Conservation (phyloP, 2,329 filamentous ascomycete species). For the Microdochium nivale region DNA sequence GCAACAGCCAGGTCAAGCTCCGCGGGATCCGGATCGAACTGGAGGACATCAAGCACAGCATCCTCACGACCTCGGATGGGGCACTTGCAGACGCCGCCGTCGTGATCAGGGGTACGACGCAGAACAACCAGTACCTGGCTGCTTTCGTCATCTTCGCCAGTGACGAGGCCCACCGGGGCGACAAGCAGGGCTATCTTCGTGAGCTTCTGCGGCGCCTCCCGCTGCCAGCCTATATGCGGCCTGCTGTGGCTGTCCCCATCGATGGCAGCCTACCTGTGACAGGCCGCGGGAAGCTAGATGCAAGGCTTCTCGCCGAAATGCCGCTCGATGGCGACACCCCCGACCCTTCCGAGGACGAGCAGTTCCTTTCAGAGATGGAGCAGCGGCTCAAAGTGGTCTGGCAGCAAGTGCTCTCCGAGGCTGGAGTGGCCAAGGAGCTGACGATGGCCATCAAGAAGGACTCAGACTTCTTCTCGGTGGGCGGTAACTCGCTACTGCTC, state of each 20-base stretch:
- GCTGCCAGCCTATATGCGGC: slow-evolving; percentile 26
- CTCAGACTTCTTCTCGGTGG: slow-evolving; percentile 30
- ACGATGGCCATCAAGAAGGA: slow-evolving; percentile 6
- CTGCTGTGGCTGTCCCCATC: slow-evolving; percentile 14
- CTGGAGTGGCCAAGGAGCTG: slow-evolving; percentile 10
- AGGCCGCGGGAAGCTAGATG: slow-evolving; percentile 21
- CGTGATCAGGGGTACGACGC: background rate
- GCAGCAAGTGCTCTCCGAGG: slow-evolving; percentile 5
- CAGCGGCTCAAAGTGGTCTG: slow-evolving; percentile 5
- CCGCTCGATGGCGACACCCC: slow-evolving; percentile 9
- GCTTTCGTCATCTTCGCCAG: slow-evolving; percentile 10
- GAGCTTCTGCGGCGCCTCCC: slow-evolving; percentile 7
- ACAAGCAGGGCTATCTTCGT: slow-evolving; percentile 3
- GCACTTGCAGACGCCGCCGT: slow-evolving; percentile 4
- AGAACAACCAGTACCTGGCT: slow-evolving; percentile 5
- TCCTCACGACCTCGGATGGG: slow-evolving; percentile 3
- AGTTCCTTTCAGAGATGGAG: background rate
- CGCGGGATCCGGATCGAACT: background rate
- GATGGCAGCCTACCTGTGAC: slow-evolving; percentile 18
- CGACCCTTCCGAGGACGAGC: background rate
- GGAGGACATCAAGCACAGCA: background rate
- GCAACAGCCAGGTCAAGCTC: slow-evolving; percentile 1
- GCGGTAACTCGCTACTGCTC: slow-evolving; percentile 31
- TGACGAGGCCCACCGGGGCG: slow-evolving; percentile 6
- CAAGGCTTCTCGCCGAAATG: slow-evolving; percentile 13